Evolutionary conservation across 768 basidiomycete species (phyloP), one percentile per base, ranked within the genome.

Genomic region (Leccinum barrowsii): DNA sequence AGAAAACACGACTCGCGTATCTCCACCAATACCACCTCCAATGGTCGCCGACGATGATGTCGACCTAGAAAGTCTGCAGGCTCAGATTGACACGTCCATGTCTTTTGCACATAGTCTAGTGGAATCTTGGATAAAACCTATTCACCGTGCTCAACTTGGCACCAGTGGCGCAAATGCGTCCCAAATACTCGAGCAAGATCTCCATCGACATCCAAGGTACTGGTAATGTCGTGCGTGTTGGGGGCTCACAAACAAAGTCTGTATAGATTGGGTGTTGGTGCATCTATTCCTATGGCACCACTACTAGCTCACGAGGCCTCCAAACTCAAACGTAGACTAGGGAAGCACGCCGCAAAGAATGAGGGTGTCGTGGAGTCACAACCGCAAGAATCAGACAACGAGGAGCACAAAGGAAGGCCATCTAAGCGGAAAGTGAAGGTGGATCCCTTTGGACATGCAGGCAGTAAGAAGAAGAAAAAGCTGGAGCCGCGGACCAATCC

Each of bases 11-110:
- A 19, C 19, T 32, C 1, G 6, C 11, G 15, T 10, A 32, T 50
- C n/a, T 34, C 35, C 35, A 7, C 15, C 35, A 37, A 40, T 17
- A 48, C 57, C 22, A 21, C n/a, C 37, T 30, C n/a, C 13, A n/a
- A 30, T 74, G 73, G 65, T 65, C 54, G 59, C 65, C n/a, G 81
- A 85, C 62, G 82, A 86, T 57, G 79, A 80, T 42, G 77, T 90
- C 48, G 86, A 90, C 67, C 63, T 77, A 51, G 87, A 89, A 65
- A 76, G 81, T 34, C 76, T 92, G 42, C 90, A 92, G 70, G 89
- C 90, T n/a, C 88, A 88, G 73, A 85, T 92, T 54, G 87, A 92
- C 71, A 75, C 89, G 65, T 85, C 90, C 21, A 84, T 92, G 83
- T 85, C 90, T 5, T 83, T 85, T 71, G 84, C 86, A 2, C 82